A percentile compares a stretch with the other conserved stretches of the same genome.
phyloP scores from a whole-genome alignment of 1,139 yeast genomes.

The Protomyces macrosporus region DNA sequence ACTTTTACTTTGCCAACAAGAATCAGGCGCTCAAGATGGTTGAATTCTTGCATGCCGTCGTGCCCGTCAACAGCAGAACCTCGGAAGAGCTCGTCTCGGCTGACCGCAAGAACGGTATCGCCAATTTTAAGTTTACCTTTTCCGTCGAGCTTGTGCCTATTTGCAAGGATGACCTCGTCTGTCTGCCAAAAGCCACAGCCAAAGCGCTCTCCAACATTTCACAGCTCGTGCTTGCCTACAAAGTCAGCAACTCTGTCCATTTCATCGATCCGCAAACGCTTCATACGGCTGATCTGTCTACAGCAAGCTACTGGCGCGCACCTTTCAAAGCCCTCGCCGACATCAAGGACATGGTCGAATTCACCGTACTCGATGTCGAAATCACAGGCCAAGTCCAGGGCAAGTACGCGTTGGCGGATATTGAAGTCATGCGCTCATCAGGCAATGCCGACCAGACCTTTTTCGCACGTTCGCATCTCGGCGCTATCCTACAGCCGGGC shows the following conservation, averaged over 20 bases:
- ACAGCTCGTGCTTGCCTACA: slow-evolving; percentile 77
- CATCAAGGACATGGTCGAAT: slow-evolving; percentile 74
- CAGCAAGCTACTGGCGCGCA: slow-evolving; percentile 79
- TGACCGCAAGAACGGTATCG: slow-evolving; percentile 86
- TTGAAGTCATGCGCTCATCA: slow-evolving; percentile 76
- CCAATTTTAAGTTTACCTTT: slow-evolving; percentile 82
- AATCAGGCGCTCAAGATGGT: slow-evolving; percentile 92
- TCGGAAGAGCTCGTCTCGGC: slow-evolving; percentile 88
- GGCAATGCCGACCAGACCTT: slow-evolving; percentile 77
- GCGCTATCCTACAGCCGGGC: slow-evolving; percentile 92
- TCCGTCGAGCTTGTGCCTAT: slow-evolving; percentile 96
- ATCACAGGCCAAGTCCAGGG: slow-evolving; percentile 84
- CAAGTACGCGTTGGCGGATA: slow-evolving; percentile 79
- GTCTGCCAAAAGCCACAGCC: slow-evolving; percentile 80
- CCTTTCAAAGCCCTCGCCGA: slow-evolving; percentile 78
- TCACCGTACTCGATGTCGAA: slow-evolving; percentile 86
- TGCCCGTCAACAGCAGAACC: slow-evolving; percentile 77
- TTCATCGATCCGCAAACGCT: slow-evolving; percentile 79
- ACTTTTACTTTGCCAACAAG: slow-evolving; percentile 81
- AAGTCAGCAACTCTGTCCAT: slow-evolving; percentile 73
- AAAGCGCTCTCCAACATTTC: slow-evolving; percentile 71
- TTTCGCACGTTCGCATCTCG: slow-evolving; percentile 82
- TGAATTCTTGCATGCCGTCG: slow-evolving; percentile 79
- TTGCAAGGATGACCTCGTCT: slow-evolving; percentile 92
- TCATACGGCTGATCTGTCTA: slow-evolving; percentile 70